Conservation (phyloP, 441 rosid genomes). For the Adansonia gregorii region DNA sequence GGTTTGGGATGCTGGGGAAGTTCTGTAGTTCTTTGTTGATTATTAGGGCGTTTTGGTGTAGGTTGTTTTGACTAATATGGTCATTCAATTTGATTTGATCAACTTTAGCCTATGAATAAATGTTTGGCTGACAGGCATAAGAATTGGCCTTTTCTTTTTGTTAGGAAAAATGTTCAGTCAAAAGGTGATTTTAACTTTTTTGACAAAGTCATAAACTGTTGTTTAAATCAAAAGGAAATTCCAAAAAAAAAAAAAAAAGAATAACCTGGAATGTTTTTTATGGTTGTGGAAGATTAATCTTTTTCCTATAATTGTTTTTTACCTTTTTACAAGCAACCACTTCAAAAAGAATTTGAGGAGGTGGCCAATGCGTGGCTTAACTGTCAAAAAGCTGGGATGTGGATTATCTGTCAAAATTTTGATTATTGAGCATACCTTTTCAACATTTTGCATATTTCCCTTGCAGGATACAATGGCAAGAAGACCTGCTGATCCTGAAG, state of each 20-base stretch:
- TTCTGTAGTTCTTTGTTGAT: conserved; percentile 14
- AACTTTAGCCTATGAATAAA: neutral
- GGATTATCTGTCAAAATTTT: neutral
- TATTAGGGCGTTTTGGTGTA: conserved; percentile 6
- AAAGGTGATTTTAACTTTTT: neutral
- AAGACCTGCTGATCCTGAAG: conserved; percentile 97
- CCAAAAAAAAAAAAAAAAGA: too few relatives aligned
- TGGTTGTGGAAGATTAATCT: neutral
- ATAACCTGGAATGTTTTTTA: neutral
- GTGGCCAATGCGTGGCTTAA: neutral
- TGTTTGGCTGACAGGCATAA: neutral
- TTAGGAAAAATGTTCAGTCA: neutral
- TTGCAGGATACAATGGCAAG: conserved; percentile 89
- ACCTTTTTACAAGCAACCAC: neutral
- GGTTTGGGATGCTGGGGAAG: neutral
- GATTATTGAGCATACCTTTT: neutral
- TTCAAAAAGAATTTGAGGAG: neutral
- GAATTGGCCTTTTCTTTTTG: neutral
- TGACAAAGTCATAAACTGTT: neutral
- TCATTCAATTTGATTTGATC: conserved; percentile 4
- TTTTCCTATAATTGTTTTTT: neutral
- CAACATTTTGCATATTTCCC: conserved; percentile 1
- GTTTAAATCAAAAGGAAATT: neutral
- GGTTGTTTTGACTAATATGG: conserved; percentile 7
- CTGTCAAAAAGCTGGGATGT: neutral